A percentile compares a stretch with the other conserved stretches of the same genome.
These are phyloP conservation scores for Mycena floridula DNA, from an alignment of 768 basidiomycete species.

Conservation along the genomic window DNA sequence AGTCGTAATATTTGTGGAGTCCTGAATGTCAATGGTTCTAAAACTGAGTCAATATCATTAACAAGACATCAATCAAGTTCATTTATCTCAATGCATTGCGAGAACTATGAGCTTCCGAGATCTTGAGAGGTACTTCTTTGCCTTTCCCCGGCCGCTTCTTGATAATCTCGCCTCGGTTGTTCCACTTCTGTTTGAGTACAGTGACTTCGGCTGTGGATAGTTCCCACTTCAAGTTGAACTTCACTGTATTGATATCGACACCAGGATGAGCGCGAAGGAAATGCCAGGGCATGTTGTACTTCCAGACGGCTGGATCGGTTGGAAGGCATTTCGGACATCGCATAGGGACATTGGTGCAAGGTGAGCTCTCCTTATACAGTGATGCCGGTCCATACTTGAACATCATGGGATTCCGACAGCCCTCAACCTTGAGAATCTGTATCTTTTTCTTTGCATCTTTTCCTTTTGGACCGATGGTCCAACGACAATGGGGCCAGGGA, in stretches of 20 bases:
- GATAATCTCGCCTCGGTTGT: not conserved
- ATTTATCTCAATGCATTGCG: not conserved
- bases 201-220: not conserved
- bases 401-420: not conserved
- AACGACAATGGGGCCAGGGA: not conserved
- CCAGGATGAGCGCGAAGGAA: not conserved
- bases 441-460: not conserved
- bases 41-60: not conserved
- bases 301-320: constrained; percentile 2
- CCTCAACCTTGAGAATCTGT: not conserved
- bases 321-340: not conserved
- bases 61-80: not conserved
- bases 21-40: not conserved
- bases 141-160: not conserved
- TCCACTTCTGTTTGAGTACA: not conserved
- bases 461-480: not conserved
- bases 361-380: not conserved
- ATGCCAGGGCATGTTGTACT: constrained; percentile 2
- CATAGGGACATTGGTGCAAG: constrained; percentile 4
- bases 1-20: not conserved
- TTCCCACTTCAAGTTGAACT: not conserved
- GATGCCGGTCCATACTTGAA: not conserved
- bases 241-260: not conserved
- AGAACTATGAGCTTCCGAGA: not conserved
- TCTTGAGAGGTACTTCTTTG: not conserved